Conservation (phyloP, 176 grass and related monocot genomes). For the Aegilops longissima region DNA sequence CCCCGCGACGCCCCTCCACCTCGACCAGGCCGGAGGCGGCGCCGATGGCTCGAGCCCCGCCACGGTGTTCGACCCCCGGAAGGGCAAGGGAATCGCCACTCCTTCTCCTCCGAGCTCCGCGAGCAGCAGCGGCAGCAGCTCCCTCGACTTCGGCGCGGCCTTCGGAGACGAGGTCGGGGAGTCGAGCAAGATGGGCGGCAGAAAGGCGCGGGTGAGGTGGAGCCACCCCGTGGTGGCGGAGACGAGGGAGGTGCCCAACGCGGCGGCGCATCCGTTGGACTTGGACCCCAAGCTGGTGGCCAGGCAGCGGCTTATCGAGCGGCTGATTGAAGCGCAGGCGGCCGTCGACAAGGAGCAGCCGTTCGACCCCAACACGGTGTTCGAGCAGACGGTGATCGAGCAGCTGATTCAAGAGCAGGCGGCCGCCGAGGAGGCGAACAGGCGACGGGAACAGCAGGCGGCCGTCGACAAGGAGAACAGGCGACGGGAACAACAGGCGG, state of each 20-base stretch:
- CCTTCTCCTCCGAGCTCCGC: background rate
- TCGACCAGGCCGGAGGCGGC: background rate
- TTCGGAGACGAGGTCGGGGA: background rate
- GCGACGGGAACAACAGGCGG: background rate
- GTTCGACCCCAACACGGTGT: background rate
- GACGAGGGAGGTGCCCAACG: background rate
- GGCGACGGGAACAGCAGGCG: background rate
- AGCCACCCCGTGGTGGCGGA: background rate
- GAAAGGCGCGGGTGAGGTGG: background rate
- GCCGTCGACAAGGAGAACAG: background rate
- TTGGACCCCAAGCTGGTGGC: no score
- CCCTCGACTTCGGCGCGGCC: background rate
- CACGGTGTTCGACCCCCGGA: background rate
- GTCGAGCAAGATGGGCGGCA: background rate
- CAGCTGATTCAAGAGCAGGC: background rate
- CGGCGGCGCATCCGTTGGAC: no score
- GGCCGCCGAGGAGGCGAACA: background rate
- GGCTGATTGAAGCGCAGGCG: no score
- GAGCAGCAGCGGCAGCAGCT: background rate
- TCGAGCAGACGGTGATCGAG: background rate
- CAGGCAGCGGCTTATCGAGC: no score
- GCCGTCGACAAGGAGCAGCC: background rate
- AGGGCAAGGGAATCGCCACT: background rate
- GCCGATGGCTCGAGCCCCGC: background rate
- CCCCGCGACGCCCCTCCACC: background rate